Evolutionary conservation across 345 rosid genomes (phyloP).

Genomic region (Mangifera indica): DNA sequence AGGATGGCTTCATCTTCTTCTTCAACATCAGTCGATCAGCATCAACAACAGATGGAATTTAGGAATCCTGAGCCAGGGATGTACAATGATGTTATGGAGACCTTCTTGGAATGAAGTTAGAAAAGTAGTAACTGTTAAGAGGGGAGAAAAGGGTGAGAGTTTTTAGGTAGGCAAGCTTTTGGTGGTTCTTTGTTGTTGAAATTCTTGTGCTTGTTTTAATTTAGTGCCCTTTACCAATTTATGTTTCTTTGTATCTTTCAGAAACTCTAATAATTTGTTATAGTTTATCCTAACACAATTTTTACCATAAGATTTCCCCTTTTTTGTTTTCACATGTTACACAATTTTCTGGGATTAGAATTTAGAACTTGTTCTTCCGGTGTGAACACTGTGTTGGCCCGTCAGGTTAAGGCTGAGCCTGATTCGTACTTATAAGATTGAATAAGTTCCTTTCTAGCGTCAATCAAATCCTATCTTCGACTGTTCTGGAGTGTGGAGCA

Average conservation of each 20-base stretch:
- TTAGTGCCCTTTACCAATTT: constrained; percentile 7
- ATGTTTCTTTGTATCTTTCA: constrained; percentile 15
- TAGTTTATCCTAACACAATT: constrained; percentile 25
- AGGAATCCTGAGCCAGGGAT: constrained; percentile 57
- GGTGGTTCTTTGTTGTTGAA: constrained; percentile 14
- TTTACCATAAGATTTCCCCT: constrained; percentile 4
- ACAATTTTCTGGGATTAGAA: not conserved
- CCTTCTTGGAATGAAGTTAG: constrained; percentile 65
- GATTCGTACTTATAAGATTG: not conserved
- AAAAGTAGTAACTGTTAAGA: not conserved
- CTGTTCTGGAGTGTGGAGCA: not conserved
- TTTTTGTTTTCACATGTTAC: too few species aligned
- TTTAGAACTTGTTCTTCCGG: too few species aligned
- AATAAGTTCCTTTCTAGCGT: not conserved
- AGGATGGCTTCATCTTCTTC: constrained; percentile 71
- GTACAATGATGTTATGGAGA: constrained; percentile 74
- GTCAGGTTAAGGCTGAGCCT: not conserved
- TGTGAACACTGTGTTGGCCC: not conserved
- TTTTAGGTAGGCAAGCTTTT: constrained; percentile 29
- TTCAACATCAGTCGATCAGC: constrained; percentile 61
- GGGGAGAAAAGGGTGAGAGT: constrained; percentile 4
- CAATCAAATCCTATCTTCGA: constrained; percentile 6
- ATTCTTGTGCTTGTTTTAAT: constrained; percentile 21
- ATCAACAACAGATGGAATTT: constrained; percentile 47
- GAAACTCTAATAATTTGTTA: constrained; percentile 28